Evolutionary conservation across 148 eudicot genomes (phyloP), one percentile per base, ranked within the genome.

Genomic region (Hydrangea macrophylla): DNA sequence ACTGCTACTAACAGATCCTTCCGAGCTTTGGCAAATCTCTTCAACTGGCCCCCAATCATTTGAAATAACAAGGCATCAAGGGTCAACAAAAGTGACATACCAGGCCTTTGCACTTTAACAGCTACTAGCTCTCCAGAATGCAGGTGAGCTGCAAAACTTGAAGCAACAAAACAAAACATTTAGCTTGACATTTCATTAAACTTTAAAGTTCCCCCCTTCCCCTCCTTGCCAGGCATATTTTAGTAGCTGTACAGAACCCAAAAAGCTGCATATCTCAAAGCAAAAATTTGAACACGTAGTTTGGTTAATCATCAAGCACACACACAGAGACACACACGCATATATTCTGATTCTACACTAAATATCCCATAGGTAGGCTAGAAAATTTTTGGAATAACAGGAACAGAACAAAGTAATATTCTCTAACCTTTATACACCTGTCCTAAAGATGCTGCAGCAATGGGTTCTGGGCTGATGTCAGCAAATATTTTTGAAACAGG

Each of bases 71-170:
- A 78, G 55, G 98, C 98, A 69, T 94, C 98, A 73, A 90, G 96
- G 37, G 97, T 94, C 87, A 94, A 83, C 36, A 78, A 68, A 78
- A 80, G 70, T 59, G 92, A 79, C 98, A 94, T 94, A 70, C 96
- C 92, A 73, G 98, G 98, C 83, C 98, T 88, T 81, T 94, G 98
- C 65, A 94, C 98, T 84, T 94, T 94, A 48, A 94, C 98, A 83
- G 98, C 98, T 69, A 94, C 98, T 55, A 86, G 86, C 82, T 94
- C 98, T 74, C 98, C 98, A 68, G 98, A 85, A 79, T 86, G 97
- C 85, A 94, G 76, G 83, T 88, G 98, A 85, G 98, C 98, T 94
- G 98, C 90, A 86, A 80, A 79, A 85, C 92, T 90, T 86, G 89
- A 88, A 83, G 63, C 78, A 83, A 70, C 65, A 73, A 76, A 64